These are phyloP conservation scores for Mycena amicta DNA, from an alignment of 768 basidiomycete genomes.

Conservation along the genomic window DNA sequence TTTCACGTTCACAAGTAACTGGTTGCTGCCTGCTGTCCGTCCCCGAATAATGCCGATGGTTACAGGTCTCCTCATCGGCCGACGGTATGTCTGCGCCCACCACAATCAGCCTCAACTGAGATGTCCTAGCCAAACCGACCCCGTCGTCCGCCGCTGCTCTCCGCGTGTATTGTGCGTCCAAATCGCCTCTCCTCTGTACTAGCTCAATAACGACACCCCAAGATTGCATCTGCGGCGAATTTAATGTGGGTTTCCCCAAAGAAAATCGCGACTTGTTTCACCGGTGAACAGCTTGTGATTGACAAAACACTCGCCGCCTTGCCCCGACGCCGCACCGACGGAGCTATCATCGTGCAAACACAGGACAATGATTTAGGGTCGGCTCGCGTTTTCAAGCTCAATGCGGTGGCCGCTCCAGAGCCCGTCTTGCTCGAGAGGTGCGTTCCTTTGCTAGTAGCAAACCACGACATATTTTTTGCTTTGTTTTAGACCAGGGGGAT, in stretches of 20 bases:
- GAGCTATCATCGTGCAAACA: conserved; percentile 76
- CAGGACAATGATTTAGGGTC: conserved; percentile 60
- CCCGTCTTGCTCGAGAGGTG: conserved; percentile 82
- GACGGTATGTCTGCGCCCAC: conserved; percentile 55
- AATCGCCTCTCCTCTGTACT: conserved; percentile 19
- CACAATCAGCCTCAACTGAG: background rate
- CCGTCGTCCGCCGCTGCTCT: conserved; percentile 77
- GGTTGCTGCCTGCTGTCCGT: background rate
- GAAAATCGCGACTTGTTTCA: background rate
- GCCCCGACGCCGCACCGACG: conserved; percentile 76
- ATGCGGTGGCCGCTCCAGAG: conserved; percentile 61
- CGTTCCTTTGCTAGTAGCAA: too few relatives aligned
- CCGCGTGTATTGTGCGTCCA: conserved; percentile 75
- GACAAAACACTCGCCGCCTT: conserved; percentile 72
- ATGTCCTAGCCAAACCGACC: conserved; percentile 67
- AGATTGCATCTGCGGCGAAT: conserved; percentile 91
- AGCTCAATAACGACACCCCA: conserved; percentile 13
- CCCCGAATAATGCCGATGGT: background rate
- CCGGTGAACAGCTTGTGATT: conserved; percentile 65
- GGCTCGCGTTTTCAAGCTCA: conserved; percentile 84
- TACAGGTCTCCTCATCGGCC: conserved; percentile 79
- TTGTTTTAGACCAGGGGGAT: conserved; percentile 55
- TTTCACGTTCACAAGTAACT: conserved; percentile 64
- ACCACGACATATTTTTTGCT: background rate
- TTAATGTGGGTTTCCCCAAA: conserved; percentile 58